Evolutionary conservation across 129 eudicot genomes (phyloP).

Genomic region (Saposhnikovia divaricata): DNA sequence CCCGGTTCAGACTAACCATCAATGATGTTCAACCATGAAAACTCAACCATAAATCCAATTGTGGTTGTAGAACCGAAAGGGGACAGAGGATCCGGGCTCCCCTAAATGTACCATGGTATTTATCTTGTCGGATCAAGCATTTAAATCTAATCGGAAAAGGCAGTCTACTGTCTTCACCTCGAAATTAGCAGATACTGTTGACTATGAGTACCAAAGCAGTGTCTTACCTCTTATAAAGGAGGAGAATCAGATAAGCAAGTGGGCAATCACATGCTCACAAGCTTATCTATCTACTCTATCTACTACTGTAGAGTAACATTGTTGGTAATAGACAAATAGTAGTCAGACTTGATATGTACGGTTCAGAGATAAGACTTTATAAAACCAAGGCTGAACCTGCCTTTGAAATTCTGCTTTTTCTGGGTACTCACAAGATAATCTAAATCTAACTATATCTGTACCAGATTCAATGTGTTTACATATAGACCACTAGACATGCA

Average conservation of each 20-base stretch:
- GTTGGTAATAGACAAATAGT: neutral
- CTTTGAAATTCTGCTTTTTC: neutral
- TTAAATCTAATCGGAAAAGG: neutral
- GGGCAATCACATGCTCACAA: slow-evolving; percentile 1
- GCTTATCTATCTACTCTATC: neutral
- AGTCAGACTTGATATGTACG: slow-evolving; percentile 5
- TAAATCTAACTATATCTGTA: neutral
- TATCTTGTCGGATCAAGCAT: neutral
- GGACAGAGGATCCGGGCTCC: no score
- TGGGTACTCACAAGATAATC: neutral
- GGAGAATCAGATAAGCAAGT: neutral
- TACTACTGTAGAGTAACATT: neutral
- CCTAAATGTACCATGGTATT: neutral
- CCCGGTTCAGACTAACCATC: no score
- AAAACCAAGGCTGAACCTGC: neutral
- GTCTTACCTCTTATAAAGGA: neutral
- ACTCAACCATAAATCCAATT: neutral
- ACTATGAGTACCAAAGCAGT: neutral
- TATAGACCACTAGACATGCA: slow-evolving; percentile 3
- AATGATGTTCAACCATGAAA: no score
- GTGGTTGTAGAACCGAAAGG: neutral
- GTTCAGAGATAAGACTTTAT: neutral
- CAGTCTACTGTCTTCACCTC: neutral
- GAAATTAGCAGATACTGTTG: neutral
- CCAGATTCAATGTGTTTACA: neutral